phyloP scores from a whole-genome alignment of 2,329 filamentous ascomycete genomes.

The Penicillium hordei region DNA sequence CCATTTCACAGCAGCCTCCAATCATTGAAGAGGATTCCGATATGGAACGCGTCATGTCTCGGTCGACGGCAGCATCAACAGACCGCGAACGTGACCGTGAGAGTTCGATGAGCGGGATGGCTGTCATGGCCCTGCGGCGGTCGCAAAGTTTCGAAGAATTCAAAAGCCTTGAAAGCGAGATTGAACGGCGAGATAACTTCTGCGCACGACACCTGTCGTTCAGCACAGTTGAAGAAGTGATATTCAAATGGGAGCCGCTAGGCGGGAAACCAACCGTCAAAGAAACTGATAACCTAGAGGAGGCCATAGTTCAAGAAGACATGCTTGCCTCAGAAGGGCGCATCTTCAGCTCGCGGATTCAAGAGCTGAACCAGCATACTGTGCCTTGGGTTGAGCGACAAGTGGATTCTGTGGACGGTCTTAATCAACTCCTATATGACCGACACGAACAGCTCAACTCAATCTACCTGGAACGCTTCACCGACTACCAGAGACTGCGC shows the following conservation, averaged over 20 bases:
- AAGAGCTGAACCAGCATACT: conserved; percentile 38
- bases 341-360: conserved; percentile 38
- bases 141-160: conserved; percentile 40
- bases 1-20: conserved; percentile 10
- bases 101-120: conserved; percentile 22
- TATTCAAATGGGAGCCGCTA: conserved; percentile 39
- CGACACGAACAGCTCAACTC: conserved; percentile 66
- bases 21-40: conserved; percentile 31
- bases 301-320: conserved; percentile 42
- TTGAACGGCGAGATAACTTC: conserved; percentile 27
- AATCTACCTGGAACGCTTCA: conserved; percentile 68
- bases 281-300: conserved; percentile 42
- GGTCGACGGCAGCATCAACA: conserved; percentile 32
- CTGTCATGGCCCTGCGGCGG: conserved; percentile 36
- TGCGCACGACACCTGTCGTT: conserved; percentile 49
- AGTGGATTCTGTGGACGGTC: conserved; percentile 50
- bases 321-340: conserved; percentile 39
- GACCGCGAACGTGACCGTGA: conserved; percentile 28
- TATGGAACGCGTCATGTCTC: conserved; percentile 30
- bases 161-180: conserved; percentile 15
- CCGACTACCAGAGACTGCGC: conserved; percentile 67
- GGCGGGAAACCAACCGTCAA: conserved; percentile 27
- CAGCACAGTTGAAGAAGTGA: conserved; percentile 48
- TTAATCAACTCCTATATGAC: conserved; percentile 62
- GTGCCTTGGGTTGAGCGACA: conserved; percentile 47